Percentiles rank a stretch among this genome's conserved stretches.
These are phyloP conservation scores for Taphrina pruni DNA, from an alignment of 1,139 yeast genomes.

Conservation along the genomic window DNA sequence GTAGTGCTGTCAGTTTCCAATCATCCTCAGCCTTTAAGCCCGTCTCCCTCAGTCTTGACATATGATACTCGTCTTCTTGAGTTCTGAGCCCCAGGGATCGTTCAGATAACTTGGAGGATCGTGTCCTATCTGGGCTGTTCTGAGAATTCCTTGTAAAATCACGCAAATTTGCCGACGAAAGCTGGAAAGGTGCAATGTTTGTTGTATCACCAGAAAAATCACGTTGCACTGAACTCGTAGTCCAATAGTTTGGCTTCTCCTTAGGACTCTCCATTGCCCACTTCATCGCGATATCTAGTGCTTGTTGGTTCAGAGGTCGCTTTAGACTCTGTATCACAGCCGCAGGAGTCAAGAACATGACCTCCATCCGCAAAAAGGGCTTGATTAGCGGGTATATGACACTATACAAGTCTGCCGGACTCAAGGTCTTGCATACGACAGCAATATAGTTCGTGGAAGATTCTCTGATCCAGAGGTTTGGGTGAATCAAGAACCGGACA, in stretches of 20 bases:
- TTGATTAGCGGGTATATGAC: constrained; percentile 80
- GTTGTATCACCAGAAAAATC: constrained; percentile 18
- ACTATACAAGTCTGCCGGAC: constrained; percentile 81
- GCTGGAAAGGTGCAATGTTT: not conserved
- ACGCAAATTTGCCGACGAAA: not conserved
- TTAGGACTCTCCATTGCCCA: constrained; percentile 68
- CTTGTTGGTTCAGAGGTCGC: constrained; percentile 68
- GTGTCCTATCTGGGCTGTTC: not conserved
- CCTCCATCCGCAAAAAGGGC: constrained; percentile 76
- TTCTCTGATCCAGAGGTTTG: constrained; percentile 82
- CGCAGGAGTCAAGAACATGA: constrained; percentile 59
- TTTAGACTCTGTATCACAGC: constrained; percentile 68
- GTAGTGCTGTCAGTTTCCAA: constrained; percentile 78
- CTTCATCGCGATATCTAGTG: constrained; percentile 66
- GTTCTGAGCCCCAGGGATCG: constrained; percentile 32
- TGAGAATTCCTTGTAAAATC: not conserved
- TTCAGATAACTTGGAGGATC: constrained; percentile 45
- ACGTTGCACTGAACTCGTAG: constrained; percentile 52
- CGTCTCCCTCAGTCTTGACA: constrained; percentile 67
- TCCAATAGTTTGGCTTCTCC: constrained; percentile 79
- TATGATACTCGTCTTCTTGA: constrained; percentile 69
- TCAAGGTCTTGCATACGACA: constrained; percentile 65
- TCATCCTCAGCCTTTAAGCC: constrained; percentile 75
- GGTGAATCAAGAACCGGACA: constrained; percentile 70
- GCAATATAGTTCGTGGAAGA: constrained; percentile 67